Base-by-base conservation (phyloP, 2,329 filamentous ascomycete genomes). In the Aspergillus nomiae region DNA sequence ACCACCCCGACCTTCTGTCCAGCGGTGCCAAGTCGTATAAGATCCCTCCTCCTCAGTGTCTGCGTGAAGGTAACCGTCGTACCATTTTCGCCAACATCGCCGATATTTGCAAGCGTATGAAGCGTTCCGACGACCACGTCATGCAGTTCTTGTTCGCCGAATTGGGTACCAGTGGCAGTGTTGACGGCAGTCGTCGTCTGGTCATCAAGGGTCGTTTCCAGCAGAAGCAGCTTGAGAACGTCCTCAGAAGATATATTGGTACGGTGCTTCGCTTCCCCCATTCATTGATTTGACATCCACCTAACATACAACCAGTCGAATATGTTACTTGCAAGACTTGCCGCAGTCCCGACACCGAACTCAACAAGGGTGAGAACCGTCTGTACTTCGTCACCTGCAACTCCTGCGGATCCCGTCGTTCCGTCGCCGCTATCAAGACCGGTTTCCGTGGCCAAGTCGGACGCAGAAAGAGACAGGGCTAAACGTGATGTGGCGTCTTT, bases 201-300 rank as follows among this genome's bases (percentile, higher is more conserved):
- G 94, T 99, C 77, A 99, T 99, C 87, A 97, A 97, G 87, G 95
- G 95, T 85, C 92, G 95, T 77, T 99, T 99, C 91, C 94, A 98
- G 82, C 94, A 98, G 84, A 97, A 97, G 84, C 94, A 98, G 85
- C 94, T 98, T 77, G 95, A 99, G 85, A 97, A 96, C 81, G 93
- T 98, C 59, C 82, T 98, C 77, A 87, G 94, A 83, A 92, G 94
- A 85, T 97, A 97, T 81, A 97, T 97, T 78, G 91, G 91, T 92
- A 84, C 79, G 88, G 11, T 85, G 66, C 54, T 26, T 11, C n/a
- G 10, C 48, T 51, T 26, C 14, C 46, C 26, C 48, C 8, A 56
- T 41, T 38, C 14, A 45, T 12, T 9, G n/a, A 16, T 28, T 16
- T 38, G n/a, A 38, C 11, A 9, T 21, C 32, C n/a, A 7, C 43